Percentiles rank a stretch among this genome's conserved stretches.
These are phyloP conservation scores for Graphilbum sp. DNA, from an alignment of 2,329 filamentous ascomycete species.

Conservation along the genomic window DNA sequence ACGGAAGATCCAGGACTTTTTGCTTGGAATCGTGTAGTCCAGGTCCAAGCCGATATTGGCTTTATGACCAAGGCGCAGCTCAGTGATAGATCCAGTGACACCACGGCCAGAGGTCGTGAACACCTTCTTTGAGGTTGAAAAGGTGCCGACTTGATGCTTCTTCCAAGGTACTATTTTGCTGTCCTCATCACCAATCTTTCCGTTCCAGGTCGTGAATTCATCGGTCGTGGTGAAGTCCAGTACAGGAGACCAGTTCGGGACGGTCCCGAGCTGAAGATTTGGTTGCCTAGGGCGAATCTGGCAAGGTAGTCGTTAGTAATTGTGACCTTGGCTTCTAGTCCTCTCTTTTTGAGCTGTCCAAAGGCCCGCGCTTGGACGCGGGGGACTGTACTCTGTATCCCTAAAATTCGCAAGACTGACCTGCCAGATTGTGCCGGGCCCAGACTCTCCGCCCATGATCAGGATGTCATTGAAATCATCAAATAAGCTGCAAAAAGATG, in stretches of 20 bases:
- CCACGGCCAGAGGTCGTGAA: constrained; percentile 54
- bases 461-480: constrained; percentile 59
- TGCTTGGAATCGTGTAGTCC: constrained; percentile 30
- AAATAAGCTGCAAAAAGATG: constrained; percentile 64
- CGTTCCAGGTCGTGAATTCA: constrained; percentile 15
- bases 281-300: constrained; percentile 34
- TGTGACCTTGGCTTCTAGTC: too few species aligned
- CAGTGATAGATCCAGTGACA: constrained; percentile 43
- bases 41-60: constrained; percentile 47
- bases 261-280: constrained; percentile 32
- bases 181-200: neutral
- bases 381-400: too few species aligned
- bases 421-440: constrained; percentile 61
- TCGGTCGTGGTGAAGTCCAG: constrained; percentile 36
- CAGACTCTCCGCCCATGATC: constrained; percentile 61
- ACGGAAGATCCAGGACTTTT: constrained; percentile 36
- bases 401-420: constrained; percentile 23
- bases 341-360: too few species aligned
- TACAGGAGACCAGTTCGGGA: constrained; percentile 49
- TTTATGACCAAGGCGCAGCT: constrained; percentile 53
- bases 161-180: constrained; percentile 9
- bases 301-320: neutral
- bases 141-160: constrained; percentile 26
- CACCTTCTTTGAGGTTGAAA: constrained; percentile 39
- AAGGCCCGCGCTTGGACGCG: too few species aligned